phyloP scores from a whole-genome alignment of 73 alveolate genomes.

The Symbiodinium pilosum region DNA sequence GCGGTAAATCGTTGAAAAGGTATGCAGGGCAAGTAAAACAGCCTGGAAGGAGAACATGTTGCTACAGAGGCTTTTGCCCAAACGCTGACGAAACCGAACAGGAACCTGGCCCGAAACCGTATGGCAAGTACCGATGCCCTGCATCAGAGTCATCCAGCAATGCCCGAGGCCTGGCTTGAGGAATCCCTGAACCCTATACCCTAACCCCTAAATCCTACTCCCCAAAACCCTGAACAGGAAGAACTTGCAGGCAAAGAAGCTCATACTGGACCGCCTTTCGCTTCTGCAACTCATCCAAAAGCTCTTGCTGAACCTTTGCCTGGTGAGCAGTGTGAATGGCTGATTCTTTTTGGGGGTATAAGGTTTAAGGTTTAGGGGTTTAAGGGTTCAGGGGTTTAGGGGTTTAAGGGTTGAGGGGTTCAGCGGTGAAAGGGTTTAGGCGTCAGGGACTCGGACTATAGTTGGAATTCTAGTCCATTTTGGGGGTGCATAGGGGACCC shows the following conservation, averaged over 20 bases:
- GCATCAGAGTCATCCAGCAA: no score
- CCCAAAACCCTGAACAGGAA: not conserved
- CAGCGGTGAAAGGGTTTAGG: not conserved
- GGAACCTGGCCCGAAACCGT: no score
- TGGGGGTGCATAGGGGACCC: not conserved
- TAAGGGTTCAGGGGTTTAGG: not conserved
- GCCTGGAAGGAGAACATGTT: no score
- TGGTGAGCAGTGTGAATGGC: not conserved
- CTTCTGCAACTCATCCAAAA: constrained; percentile 52
- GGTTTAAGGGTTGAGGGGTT: not conserved
- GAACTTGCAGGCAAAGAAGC: constrained; percentile 7
- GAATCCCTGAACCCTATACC: not conserved
- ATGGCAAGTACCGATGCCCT: no score
- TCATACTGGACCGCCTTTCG: constrained; percentile 91
- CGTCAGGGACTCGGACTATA: no score
- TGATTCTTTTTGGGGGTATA: not conserved
- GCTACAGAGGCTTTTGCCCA: no score
- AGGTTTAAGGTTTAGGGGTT: not conserved
- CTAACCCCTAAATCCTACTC: not conserved
- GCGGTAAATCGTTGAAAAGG: no score
- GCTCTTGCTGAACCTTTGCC: constrained; percentile 74
- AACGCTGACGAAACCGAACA: no score
- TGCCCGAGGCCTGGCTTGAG: no score
- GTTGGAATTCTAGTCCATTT: not conserved
- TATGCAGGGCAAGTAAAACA: no score